phyloP scores from a whole-genome alignment of 306 rosid genomes.

The Canavalia gladiata region DNA sequence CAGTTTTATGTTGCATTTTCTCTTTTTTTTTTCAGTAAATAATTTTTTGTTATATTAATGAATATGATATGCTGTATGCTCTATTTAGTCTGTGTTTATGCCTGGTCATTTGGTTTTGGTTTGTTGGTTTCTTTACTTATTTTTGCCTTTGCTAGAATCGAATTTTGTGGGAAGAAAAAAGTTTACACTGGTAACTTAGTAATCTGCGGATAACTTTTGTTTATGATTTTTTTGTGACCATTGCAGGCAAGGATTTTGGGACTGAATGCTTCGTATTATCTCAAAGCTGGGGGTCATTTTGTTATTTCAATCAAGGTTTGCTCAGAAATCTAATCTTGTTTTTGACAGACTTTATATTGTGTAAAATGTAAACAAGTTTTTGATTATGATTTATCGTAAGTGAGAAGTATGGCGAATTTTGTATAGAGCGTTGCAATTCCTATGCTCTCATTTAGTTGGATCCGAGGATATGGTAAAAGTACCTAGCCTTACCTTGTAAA shows the following conservation, averaged over 20 bases:
- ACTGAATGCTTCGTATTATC: slow-evolving; percentile 86
- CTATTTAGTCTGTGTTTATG: background rate
- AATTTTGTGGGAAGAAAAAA: background rate
- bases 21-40: background rate
- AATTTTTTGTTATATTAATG: background rate
- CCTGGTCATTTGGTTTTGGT: background rate
- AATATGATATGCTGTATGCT: background rate
- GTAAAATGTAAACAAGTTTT: too few relatives aligned
- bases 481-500: too few relatives aligned
- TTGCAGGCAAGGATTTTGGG: slow-evolving; percentile 96
- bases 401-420: too few relatives aligned
- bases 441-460: too few relatives aligned
- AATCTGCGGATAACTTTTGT: background rate
- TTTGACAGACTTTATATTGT: background rate
- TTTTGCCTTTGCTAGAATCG: background rate
- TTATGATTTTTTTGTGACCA: background rate
- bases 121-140: background rate
- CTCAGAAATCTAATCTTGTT: background rate
- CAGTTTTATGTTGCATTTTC: background rate
- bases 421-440: too few relatives aligned
- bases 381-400: background rate
- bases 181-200: background rate
- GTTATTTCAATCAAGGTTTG: slow-evolving; percentile 94
- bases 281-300: slow-evolving; percentile 92
- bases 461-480: too few relatives aligned